These are phyloP conservation scores for Aspergillus sp. DNA, from an alignment of 2,329 filamentous ascomycete species.

Conservation along the genomic window DNA sequence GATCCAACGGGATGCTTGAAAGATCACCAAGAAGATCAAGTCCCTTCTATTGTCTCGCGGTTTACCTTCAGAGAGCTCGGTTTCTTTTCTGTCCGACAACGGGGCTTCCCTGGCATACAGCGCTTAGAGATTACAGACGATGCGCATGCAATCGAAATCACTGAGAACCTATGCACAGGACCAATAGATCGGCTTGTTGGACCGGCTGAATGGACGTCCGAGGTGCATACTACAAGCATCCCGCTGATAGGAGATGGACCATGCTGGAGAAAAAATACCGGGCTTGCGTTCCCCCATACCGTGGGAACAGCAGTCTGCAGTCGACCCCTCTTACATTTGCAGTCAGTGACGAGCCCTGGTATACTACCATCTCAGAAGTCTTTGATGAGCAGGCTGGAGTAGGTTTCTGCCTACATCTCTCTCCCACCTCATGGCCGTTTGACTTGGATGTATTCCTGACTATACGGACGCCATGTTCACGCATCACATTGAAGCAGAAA, in stretches of 20 bases:
- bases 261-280: slow-evolving; percentile 43
- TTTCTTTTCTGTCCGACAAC: slow-evolving; percentile 51
- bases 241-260: slow-evolving; percentile 51
- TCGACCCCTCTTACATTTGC: slow-evolving; percentile 21
- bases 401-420: slow-evolving; percentile 32
- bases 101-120: slow-evolving; percentile 47
- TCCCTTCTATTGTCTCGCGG: slow-evolving; percentile 44
- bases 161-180: slow-evolving; percentile 54
- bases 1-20: slow-evolving; percentile 40
- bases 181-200: slow-evolving; percentile 42
- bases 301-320: slow-evolving; percentile 36
- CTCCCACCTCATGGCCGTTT: slow-evolving; percentile 20
- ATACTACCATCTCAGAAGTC: slow-evolving; percentile 32
- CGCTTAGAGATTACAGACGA: slow-evolving; percentile 49
- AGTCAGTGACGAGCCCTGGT: slow-evolving; percentile 25
- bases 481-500: slow-evolving; percentile 17
- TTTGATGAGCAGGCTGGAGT: slow-evolving; percentile 26
- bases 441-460: slow-evolving; percentile 21
- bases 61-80: slow-evolving; percentile 51
- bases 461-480: slow-evolving; percentile 21
- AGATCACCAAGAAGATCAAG: slow-evolving; percentile 26
- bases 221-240: slow-evolving; percentile 50
- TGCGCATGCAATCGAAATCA: slow-evolving; percentile 46
- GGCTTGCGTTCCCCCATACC: slow-evolving; percentile 41
- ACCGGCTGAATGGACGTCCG: slow-evolving; percentile 34